Evolutionary conservation across 495 filamentous ascomycete genomes (phyloP).

Genomic region (Chaetomium cochliodes): DNA sequence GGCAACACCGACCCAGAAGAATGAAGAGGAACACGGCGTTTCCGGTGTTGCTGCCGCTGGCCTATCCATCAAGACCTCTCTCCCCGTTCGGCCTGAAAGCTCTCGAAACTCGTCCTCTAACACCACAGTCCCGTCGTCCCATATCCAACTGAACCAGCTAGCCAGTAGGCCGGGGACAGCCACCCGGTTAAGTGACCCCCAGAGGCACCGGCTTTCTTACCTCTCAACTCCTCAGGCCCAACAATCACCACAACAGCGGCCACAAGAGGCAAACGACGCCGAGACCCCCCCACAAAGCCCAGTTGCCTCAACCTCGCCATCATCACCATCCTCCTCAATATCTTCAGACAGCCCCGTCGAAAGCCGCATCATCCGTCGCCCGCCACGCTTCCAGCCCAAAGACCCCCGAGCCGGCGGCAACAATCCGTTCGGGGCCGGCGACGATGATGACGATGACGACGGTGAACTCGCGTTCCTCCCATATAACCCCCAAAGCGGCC

Average conservation of each 20-base stretch:
- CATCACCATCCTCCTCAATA: constrained; percentile 37
- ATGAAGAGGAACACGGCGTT: constrained; percentile 34
- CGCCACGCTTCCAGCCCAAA: constrained; percentile 51
- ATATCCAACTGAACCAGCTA: constrained; percentile 38
- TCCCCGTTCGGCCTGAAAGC: constrained; percentile 38
- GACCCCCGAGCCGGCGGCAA: constrained; percentile 23
- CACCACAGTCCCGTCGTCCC: constrained; percentile 47
- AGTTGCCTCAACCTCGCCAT: constrained; percentile 36
- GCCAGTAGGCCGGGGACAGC: constrained; percentile 15
- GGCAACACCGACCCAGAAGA: constrained; percentile 47
- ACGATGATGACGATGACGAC: constrained; percentile 54
- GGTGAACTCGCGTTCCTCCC: constrained; percentile 73
- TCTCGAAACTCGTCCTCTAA: constrained; percentile 61
- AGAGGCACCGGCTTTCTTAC: constrained; percentile 36
- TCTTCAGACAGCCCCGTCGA: constrained; percentile 47
- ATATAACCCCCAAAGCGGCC: constrained; percentile 36
- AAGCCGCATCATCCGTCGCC: constrained; percentile 56
- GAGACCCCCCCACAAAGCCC: constrained; percentile 38
- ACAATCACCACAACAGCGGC: constrained; percentile 14
- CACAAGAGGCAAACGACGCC: constrained; percentile 17
- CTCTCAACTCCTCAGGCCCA: constrained; percentile 31
- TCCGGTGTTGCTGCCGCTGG: constrained; percentile 32
- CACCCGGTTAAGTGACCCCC: constrained; percentile 24
- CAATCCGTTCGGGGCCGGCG: constrained; percentile 10
- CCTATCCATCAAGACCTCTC: constrained; percentile 37